Evolutionary conservation across 148 eudicot genomes (phyloP).

Genomic region (Fallopia convolvulus): DNA sequence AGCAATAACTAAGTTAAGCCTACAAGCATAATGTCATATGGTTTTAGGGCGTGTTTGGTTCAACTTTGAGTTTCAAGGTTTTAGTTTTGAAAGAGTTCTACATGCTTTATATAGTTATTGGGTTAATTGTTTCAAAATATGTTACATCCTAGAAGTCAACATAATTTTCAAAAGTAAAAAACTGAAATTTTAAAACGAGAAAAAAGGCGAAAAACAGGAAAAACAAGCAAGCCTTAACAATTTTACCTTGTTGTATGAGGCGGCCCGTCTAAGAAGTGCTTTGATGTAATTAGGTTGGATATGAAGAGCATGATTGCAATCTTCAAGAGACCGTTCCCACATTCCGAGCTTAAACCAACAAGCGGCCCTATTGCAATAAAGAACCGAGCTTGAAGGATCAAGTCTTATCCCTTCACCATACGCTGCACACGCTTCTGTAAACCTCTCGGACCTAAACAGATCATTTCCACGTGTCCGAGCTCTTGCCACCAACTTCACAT

Average conservation of each 20-base stretch:
- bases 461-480: slow-evolving; percentile 90
- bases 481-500: slow-evolving; percentile 56
- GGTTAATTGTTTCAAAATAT: no score
- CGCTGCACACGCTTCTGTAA: slow-evolving; percentile 83
- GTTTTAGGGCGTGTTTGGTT: no score
- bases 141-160: no score
- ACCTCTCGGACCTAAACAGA: slow-evolving; percentile 72
- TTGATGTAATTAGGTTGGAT: slow-evolving; percentile 74
- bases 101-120: no score
- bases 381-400: slow-evolving; percentile 74
- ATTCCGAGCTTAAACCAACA: slow-evolving; percentile 79
- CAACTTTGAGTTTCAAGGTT: no score
- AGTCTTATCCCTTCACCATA: slow-evolving; percentile 81
- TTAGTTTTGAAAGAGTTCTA: no score
- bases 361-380: slow-evolving; percentile 91
- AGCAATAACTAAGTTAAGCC: neutral
- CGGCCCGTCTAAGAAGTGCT: slow-evolving; percentile 88
- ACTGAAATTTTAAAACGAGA: no score
- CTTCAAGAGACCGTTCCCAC: slow-evolving; percentile 76
- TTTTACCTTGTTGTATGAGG: slow-evolving; percentile 68
- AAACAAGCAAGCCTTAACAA: no score
- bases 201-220: no score
- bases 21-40: neutral
- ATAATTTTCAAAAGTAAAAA: no score
- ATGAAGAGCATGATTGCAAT: slow-evolving; percentile 73